Percentiles rank a stretch among this genome's conserved stretches.
Conservation (phyloP, 2,329 filamentous ascomycete genomes). For the Fusarium miscanthi region DNA sequence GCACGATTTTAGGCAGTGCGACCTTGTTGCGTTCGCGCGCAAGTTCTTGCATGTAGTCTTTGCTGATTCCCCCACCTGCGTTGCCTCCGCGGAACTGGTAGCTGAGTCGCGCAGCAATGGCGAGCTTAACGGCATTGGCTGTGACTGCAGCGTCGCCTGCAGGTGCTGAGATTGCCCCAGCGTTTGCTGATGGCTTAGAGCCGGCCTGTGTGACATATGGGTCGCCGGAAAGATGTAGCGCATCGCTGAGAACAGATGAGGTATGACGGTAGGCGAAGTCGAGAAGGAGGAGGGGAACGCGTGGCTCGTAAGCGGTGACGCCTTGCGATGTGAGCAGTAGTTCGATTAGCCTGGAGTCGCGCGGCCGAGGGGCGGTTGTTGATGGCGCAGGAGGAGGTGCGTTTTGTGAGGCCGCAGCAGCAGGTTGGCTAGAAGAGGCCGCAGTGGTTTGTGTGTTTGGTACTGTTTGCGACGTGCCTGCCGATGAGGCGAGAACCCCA, state of each 20-base stretch:
- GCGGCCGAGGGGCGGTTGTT: slow-evolving; percentile 68
- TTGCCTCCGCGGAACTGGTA: slow-evolving; percentile 74
- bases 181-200: slow-evolving; percentile 60
- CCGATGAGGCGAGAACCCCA: slow-evolving; percentile 58
- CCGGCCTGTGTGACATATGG: slow-evolving; percentile 72
- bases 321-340: slow-evolving; percentile 82
- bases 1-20: slow-evolving; percentile 69
- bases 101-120: slow-evolving; percentile 74
- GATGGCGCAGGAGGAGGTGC: slow-evolving; percentile 48
- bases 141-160: slow-evolving; percentile 68
- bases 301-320: slow-evolving; percentile 82
- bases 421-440: slow-evolving; percentile 44
- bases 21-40: slow-evolving; percentile 77
- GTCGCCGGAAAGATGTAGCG: slow-evolving; percentile 74
- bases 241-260: slow-evolving; percentile 76
- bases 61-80: slow-evolving; percentile 67
- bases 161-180: slow-evolving; percentile 61
- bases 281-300: slow-evolving; percentile 83
- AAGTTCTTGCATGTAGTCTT: slow-evolving; percentile 82
- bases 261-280: slow-evolving; percentile 90
- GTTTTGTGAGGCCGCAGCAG: slow-evolving; percentile 37
- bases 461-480: slow-evolving; percentile 52
- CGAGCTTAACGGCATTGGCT: slow-evolving; percentile 76
- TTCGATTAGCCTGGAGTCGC: slow-evolving; percentile 83
- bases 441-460: slow-evolving; percentile 52